Conservation (phyloP, 768 basidiomycete genomes). For the Hericium rajendrae region DNA sequence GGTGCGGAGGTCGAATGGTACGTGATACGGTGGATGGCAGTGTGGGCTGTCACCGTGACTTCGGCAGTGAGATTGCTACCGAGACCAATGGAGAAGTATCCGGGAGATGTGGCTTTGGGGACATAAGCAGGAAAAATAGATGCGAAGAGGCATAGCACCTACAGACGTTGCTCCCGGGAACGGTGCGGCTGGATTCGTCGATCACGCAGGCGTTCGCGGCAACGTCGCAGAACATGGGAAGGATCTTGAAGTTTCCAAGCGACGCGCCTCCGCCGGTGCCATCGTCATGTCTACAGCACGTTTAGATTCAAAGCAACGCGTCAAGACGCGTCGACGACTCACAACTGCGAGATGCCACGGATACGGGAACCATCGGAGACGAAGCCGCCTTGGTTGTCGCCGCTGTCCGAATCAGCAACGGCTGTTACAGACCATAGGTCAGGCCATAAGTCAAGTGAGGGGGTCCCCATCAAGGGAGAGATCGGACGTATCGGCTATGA, state of each 20-base stretch:
- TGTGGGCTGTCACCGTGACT: neutral
- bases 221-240: slow-evolving; percentile 38
- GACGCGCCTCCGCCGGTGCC: slow-evolving; percentile 54
- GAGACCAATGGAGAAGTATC: slow-evolving; percentile 56
- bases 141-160: slow-evolving; percentile 38
- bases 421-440: neutral
- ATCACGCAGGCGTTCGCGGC: slow-evolving; percentile 42
- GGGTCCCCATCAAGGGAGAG: too few species aligned
- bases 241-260: slow-evolving; percentile 55
- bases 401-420: neutral
- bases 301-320: slow-evolving; percentile 27
- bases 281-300: slow-evolving; percentile 46
- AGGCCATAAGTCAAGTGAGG: too few species aligned
- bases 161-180: neutral
- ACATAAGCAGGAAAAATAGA: slow-evolving; percentile 25
- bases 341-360: neutral
- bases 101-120: slow-evolving; percentile 39
- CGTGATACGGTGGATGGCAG: neutral
- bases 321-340: neutral
- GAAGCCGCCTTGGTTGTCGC: neutral
- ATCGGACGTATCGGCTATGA: too few species aligned
- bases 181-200: slow-evolving; percentile 23
- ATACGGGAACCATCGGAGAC: neutral
- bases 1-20: neutral
- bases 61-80: neutral